phyloP scores from a whole-genome alignment of 2,329 filamentous ascomycete genomes.

The Ascochyta koolunga region DNA sequence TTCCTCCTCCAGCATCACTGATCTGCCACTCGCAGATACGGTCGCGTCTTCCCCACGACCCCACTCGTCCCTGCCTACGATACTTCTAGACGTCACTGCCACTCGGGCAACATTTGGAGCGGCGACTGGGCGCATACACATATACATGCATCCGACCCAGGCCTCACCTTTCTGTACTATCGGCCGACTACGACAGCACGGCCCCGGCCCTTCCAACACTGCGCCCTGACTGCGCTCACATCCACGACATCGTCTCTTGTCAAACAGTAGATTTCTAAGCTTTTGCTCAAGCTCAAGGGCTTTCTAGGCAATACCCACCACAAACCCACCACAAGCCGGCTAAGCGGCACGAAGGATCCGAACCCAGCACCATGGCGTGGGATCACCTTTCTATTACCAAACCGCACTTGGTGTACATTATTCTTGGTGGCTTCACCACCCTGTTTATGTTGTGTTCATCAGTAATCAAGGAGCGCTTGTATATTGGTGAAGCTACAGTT shows the following conservation, averaged over 20 bases:
- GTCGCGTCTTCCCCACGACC: slow-evolving; percentile 11
- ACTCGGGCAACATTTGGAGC: slow-evolving; percentile 40
- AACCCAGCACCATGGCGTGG: slow-evolving; percentile 68
- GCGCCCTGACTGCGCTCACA: slow-evolving; percentile 3
- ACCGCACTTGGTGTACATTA: slow-evolving; percentile 97
- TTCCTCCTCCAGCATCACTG: slow-evolving; percentile 13
- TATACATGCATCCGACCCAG: slow-evolving; percentile 53
- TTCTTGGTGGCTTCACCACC: slow-evolving; percentile 94
- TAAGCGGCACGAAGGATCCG: slow-evolving; percentile 14
- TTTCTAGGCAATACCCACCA: slow-evolving; percentile 15
- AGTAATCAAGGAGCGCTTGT: slow-evolving; percentile 96
- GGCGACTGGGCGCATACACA: slow-evolving; percentile 58
- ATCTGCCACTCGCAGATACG: slow-evolving; percentile 8
- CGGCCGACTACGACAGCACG: slow-evolving; percentile 22
- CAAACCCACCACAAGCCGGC: slow-evolving; percentile 13
- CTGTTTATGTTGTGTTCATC: slow-evolving; percentile 98
- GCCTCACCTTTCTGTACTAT: slow-evolving; percentile 25
- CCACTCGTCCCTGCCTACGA: slow-evolving; percentile 13
- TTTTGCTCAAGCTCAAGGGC: slow-evolving; percentile 19
- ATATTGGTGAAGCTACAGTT: slow-evolving; percentile 97
- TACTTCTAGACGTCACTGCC: slow-evolving; percentile 23
- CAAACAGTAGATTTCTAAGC: slow-evolving; percentile 4
- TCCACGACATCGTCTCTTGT: neutral
- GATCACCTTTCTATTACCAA: slow-evolving; percentile 84
- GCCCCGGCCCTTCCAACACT: slow-evolving; percentile 21